Evolutionary conservation across 495 filamentous ascomycete genomes (phyloP).

Genomic region (Extremus antarcticus): DNA sequence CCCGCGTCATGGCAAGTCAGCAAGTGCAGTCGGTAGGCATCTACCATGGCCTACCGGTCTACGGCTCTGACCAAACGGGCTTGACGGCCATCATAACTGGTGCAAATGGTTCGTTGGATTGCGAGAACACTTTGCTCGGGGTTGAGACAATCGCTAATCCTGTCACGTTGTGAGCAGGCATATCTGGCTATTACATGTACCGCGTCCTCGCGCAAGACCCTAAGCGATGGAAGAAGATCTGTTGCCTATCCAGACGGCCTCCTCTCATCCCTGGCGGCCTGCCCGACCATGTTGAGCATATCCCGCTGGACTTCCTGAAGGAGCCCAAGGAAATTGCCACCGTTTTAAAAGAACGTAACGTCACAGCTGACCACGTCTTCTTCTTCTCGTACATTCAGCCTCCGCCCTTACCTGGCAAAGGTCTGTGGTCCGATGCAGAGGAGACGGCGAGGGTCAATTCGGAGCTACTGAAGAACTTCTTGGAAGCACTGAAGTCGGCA

Average conservation of each 20-base stretch:
- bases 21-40: conserved; percentile 26
- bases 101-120: no score
- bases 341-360: conserved; percentile 27
- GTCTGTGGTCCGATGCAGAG: conserved; percentile 26
- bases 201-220: conserved; percentile 30
- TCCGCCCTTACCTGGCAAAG: conserved; percentile 38
- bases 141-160: no score
- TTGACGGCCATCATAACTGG: conserved; percentile 45
- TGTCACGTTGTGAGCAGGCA: no score
- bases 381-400: conserved; percentile 47
- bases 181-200: conserved; percentile 38
- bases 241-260: conserved; percentile 26
- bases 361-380: conserved; percentile 41
- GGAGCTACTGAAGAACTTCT: conserved; percentile 38
- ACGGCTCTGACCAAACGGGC: conserved; percentile 27
- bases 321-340: conserved; percentile 32
- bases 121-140: no score
- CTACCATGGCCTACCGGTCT: conserved; percentile 39
- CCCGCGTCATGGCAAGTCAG: conserved; percentile 6
- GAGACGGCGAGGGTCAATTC: conserved; percentile 33
- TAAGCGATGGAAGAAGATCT: conserved; percentile 41
- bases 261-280: conserved; percentile 24
- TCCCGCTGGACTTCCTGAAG: conserved; percentile 36
- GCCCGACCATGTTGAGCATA: conserved; percentile 33
- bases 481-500: conserved; percentile 33